A percentile compares a stretch with the other conserved stretches of the same genome.
Evolutionary conservation across 805 yeast genomes (phyloP).

Genomic region (Nakazawaea siamensis): DNA sequence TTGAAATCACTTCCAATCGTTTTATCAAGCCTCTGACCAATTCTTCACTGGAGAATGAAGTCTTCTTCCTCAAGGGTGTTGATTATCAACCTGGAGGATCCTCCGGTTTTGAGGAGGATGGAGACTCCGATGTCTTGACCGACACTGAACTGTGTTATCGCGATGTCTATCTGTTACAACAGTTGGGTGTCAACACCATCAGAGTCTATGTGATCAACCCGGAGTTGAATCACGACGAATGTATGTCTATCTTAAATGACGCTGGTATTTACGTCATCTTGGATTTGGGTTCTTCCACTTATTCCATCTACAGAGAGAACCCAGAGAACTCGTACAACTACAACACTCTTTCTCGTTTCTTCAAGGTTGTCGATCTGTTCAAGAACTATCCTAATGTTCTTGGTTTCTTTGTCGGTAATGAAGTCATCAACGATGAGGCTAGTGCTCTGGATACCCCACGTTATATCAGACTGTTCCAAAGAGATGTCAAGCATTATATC

Average conservation of each 20-base stretch:
- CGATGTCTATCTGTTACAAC: conserved; percentile 71
- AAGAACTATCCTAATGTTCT: conserved; percentile 75
- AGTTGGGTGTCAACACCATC: conserved; percentile 77
- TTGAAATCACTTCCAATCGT: conserved; percentile 45
- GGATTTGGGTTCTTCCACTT: conserved; percentile 75
- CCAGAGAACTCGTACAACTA: conserved; percentile 66
- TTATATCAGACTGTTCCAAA: conserved; percentile 82
- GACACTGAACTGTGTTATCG: conserved; percentile 66
- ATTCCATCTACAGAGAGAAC: conserved; percentile 61
- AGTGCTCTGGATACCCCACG: conserved; percentile 62
- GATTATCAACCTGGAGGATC: conserved; percentile 96
- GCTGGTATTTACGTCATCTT: conserved; percentile 87
- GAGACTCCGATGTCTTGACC: conserved; percentile 54
- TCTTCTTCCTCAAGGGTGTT: conserved; percentile 77
- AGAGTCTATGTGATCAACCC: conserved; percentile 82
- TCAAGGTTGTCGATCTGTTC: conserved; percentile 79
- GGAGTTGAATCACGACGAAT: conserved; percentile 78
- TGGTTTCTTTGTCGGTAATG: conserved; percentile 90
- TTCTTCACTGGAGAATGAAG: conserved; percentile 33
- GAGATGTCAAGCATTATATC: conserved; percentile 85
- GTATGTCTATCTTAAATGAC: conserved; percentile 82
- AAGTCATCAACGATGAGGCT: conserved; percentile 71
- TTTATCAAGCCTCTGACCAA: conserved; percentile 45
- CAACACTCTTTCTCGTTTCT: conserved; percentile 66
- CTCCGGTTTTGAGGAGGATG: conserved; percentile 37